These are phyloP conservation scores for Acephala macrosclerotiorum DNA, from an alignment of 2,329 filamentous ascomycete species.

Conservation along the genomic window DNA sequence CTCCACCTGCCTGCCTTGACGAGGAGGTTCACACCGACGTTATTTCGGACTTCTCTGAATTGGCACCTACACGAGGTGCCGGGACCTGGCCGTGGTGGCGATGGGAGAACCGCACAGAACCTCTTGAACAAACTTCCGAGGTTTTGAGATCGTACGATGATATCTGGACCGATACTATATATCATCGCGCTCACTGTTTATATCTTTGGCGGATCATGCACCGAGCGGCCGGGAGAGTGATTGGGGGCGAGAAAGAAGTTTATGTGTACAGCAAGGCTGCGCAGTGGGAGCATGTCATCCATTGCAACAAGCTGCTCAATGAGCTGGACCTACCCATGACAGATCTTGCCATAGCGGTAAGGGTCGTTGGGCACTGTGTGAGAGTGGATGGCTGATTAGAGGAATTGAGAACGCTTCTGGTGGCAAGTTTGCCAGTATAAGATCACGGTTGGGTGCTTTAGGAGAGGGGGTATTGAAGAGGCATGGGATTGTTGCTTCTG, in stretches of 20 bases:
- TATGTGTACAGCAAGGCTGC: not conserved
- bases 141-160: not conserved
- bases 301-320: constrained; percentile 6
- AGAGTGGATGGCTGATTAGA: constrained; percentile 7
- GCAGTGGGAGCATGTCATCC: constrained; percentile 6
- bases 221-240: not conserved
- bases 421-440: no score
- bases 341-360: not conserved
- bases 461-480: no score
- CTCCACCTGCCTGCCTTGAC: constrained; percentile 13
- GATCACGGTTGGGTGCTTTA: no score
- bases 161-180: constrained; percentile 1
- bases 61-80: constrained; percentile 11
- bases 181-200: constrained; percentile 14
- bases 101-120: constrained; percentile 11
- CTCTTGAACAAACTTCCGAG: constrained; percentile 11
- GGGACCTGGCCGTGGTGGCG: constrained; percentile 18
- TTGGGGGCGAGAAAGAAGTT: not conserved
- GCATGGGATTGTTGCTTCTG: no score
- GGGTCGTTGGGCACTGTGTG: constrained; percentile 7
- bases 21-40: not conserved
- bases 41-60: constrained; percentile 5
- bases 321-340: not conserved
- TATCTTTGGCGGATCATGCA: constrained; percentile 11
- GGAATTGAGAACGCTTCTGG: no score